Base-by-base conservation (phyloP, 2,329 filamentous ascomycete genomes). In the Verticillium tricorpus region DNA sequence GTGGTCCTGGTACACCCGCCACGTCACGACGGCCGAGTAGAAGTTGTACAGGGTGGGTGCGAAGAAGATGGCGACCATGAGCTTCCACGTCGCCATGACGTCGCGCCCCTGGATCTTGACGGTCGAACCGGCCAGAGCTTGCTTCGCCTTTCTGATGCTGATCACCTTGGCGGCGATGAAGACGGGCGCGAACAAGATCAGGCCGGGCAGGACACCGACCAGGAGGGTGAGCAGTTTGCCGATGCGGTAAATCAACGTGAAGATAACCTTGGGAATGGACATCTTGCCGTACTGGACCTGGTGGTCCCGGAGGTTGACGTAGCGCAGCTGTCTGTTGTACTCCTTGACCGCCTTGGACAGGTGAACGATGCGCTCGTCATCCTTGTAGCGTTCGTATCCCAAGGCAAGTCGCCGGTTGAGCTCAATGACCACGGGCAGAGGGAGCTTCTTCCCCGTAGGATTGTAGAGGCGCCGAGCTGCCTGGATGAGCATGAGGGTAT, bases 401-500 rank as follows among this genome's bases (percentile, higher is more conserved):
- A 94, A 89, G 62, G 96, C 90, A 6, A 99, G 84, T 39, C 94
- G 88, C 59, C 94, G 86, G 77, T 98, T 98, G 59, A 99, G 85
- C 77, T 99, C 95, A 35, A 98, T 91, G 11, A 98, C 91, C 71
- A 94, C 90, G 1, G 94, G 92, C 25, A 98, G 83, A 7, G 94
- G 94, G 40, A 98, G 83, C 75, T 96, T 97, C 79, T 94, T 97
- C 69, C 93, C 92, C 58, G 92, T 95, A 12, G 93, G 91, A 71
- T 96, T 97, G 78, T 99, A 99, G 32, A 99, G 82, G 58, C 95
- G 87, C 65, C 95, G 87, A 7, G 93, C 94, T 40, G 94, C 93
- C 83, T 98, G 95, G 63, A 98, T 96, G 68, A 96, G 84, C 93
- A 97, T 97, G 25, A 98, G 82, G 3, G 94, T 98, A 70, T 98